Evolutionary conservation across 768 basidiomycete genomes (phyloP), one percentile per base, ranked within the genome.

Genomic region (Cystofilobasidium macerans): DNA sequence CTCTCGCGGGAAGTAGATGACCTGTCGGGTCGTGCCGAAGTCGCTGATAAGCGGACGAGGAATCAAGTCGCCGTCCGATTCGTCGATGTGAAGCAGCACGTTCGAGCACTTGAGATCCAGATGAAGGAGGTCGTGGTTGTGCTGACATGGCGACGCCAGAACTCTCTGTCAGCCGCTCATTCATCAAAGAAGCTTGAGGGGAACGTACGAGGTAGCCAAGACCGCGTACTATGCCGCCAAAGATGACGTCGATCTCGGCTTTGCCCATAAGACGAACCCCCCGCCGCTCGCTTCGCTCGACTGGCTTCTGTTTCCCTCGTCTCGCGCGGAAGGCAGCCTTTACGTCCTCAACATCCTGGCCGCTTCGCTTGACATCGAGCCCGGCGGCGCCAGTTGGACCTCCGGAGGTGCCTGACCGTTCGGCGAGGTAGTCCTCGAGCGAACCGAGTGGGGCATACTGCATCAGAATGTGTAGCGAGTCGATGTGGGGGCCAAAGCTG

Each of bases 71-170:
- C 86, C 88, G 28, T 28, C 2, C 28, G 51, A 54, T 70, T 92
- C 88, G 70, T 94, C 91, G 84, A 86, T 89, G 7, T 92, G 93
- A 57, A 97, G 75, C 28, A 97, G 78, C 5, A 97, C 90, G 72
- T 97, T 95, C 8, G 89, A 90, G 13, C 91, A 90, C 75, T 95
- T 98, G 69, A 98, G 77, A 73, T 97, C 93, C 3, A 95, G 82
- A 73, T 98, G 93, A 28, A 98, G 74, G 59, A 97, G 93, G 0
- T 88, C 73, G 47, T 75, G 75, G 1, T 72, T 68, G 64, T 78
- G 78, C 72, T 77, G 69, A 0, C 16, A 2, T 13, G 14, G 12
- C 43, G 20, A 26, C 9, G 16, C 22, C 26, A 1, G 8, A 22
- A 47, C 12, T 14, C 13, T 5, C 16, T 7, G 33, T 62, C 22